phyloP scores from a whole-genome alignment of 2,329 filamentous ascomycete genomes.

The Fusarium lyarnte region DNA sequence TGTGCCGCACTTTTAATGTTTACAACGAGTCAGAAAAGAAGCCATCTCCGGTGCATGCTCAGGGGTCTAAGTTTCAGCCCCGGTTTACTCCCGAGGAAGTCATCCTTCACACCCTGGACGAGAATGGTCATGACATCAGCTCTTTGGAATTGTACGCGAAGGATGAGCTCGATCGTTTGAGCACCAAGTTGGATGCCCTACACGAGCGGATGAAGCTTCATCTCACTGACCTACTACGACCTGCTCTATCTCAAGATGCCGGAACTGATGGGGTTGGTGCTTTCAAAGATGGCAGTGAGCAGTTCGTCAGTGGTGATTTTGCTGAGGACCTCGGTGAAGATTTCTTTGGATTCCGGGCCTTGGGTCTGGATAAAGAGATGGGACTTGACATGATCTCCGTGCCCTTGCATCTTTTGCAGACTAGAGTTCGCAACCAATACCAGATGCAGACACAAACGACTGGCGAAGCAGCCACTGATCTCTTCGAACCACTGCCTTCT shows the following conservation, averaged over 20 bases:
- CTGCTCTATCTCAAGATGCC: slow-evolving; percentile 78
- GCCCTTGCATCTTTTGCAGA: slow-evolving; percentile 92
- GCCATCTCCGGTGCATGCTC: slow-evolving; percentile 56
- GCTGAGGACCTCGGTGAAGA: slow-evolving; percentile 98
- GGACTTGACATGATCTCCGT: slow-evolving; percentile 89
- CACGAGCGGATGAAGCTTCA: slow-evolving; percentile 96
- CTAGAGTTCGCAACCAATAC: slow-evolving; percentile 85
- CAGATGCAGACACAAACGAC: slow-evolving; percentile 77
- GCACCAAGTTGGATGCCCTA: slow-evolving; percentile 80
- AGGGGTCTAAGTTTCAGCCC: slow-evolving; percentile 62
- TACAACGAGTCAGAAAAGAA: slow-evolving; percentile 87
- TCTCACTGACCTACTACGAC: slow-evolving; percentile 90
- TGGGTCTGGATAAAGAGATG: slow-evolving; percentile 91
- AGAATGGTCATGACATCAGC: slow-evolving; percentile 85
- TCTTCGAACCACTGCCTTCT: slow-evolving; percentile 74
- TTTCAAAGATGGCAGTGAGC: slow-evolving; percentile 96
- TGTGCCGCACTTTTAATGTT: slow-evolving; percentile 80
- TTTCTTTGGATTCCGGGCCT: slow-evolving; percentile 97
- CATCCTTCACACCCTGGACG: slow-evolving; percentile 83
- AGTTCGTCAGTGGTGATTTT: slow-evolving; percentile 96
- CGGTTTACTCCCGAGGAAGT: slow-evolving; percentile 87
- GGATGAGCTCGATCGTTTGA: slow-evolving; percentile 90
- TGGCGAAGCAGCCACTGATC: slow-evolving; percentile 64
- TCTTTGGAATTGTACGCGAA: slow-evolving; percentile 86
- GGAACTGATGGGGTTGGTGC: slow-evolving; percentile 86